phyloP scores from a whole-genome alignment of 2,329 filamentous ascomycete genomes.

The Paecilomyces sp. region DNA sequence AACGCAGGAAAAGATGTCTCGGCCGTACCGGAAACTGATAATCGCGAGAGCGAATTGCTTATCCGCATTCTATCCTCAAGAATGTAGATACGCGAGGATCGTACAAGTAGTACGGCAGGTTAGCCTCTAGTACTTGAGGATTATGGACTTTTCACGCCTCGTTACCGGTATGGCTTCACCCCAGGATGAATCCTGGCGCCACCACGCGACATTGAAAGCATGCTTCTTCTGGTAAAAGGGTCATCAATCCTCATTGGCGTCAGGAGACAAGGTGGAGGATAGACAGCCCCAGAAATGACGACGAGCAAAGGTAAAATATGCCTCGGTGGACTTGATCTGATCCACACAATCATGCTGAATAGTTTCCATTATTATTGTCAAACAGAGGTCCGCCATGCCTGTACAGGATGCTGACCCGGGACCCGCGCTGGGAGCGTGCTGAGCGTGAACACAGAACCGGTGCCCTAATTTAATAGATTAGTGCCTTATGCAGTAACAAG shows the following conservation, averaged over 20 bases:
- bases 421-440: not conserved
- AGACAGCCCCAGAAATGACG: not conserved
- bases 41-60: not conserved
- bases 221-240: not conserved
- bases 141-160: not conserved
- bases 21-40: not conserved
- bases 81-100: not conserved
- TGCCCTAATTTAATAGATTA: not conserved
- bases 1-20: not conserved
- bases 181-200: not conserved
- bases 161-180: not conserved
- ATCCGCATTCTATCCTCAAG: not conserved
- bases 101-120: not conserved
- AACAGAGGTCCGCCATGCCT: not conserved
- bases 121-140: not conserved
- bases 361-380: not conserved
- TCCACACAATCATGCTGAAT: not conserved
- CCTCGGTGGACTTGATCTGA: not conserved
- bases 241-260: not conserved
- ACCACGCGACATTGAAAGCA: not conserved
- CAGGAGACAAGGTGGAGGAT: not conserved
- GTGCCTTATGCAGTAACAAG: not conserved
- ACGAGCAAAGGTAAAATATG: not conserved
- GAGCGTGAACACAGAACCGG: not conserved
- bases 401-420: not conserved